These are phyloP conservation scores for Backusella psychrophila DNA, from an alignment of 192 early-diverging fungal species.

Conservation along the genomic window DNA sequence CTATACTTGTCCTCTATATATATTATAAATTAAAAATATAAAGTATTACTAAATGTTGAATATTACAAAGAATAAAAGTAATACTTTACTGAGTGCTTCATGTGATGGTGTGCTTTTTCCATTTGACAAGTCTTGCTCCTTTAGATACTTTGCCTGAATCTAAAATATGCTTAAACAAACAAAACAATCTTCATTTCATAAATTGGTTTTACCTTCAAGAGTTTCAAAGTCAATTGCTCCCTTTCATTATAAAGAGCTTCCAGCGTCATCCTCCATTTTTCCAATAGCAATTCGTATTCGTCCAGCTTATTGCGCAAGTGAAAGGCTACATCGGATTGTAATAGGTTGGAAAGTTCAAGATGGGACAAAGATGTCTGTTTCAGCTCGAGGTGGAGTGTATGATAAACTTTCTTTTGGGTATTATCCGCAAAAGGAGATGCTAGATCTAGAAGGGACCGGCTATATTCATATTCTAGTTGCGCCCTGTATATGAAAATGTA, in stretches of 20 bases:
- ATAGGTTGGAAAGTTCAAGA: neutral
- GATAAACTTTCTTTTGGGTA: neutral
- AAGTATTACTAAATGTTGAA: neutral
- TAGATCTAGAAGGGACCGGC: neutral
- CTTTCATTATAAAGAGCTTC: neutral
- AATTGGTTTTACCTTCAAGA: neutral
- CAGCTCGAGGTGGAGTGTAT: neutral
- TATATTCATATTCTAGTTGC: neutral
- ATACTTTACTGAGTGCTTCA: neutral
- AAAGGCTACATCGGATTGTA: neutral
- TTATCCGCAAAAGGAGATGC: neutral
- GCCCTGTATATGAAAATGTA: neutral
- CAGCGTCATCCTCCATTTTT: neutral
- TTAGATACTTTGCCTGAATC: neutral
- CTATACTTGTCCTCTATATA: neutral
- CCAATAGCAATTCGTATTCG: neutral
- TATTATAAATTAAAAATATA: neutral
- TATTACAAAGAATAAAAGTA: neutral
- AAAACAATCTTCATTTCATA: neutral
- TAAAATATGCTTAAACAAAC: neutral
- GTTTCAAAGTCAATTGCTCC: neutral
- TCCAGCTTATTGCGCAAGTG: neutral
- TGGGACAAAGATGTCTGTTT: neutral
- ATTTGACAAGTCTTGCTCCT: neutral
- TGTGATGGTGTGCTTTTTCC: neutral